A percentile compares a stretch with the other conserved stretches of the same genome.
Evolutionary conservation across 2,329 filamentous ascomycete genomes (phyloP).

Genomic region (Leptoxyphium fumago): DNA sequence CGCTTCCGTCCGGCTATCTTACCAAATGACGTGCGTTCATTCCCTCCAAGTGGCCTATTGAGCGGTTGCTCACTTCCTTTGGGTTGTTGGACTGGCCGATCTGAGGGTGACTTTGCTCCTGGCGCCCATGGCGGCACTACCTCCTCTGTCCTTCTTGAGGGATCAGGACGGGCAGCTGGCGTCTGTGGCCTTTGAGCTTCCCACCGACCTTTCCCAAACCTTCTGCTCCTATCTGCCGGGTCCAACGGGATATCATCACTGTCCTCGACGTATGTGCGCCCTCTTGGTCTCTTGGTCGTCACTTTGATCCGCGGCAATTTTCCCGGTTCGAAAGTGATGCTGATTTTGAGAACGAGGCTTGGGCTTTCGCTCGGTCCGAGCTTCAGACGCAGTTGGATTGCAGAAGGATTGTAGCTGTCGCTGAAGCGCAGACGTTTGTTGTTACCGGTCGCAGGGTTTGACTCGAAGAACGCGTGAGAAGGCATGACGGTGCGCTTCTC

Average conservation of each 20-base stretch:
- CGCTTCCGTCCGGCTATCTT: no score
- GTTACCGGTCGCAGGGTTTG: not conserved
- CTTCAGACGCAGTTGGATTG: conserved; percentile 13
- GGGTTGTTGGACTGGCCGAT: no score
- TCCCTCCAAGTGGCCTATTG: no score
- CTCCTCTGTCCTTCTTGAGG: no score
- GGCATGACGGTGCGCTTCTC: not conserved
- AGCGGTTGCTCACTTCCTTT: no score
- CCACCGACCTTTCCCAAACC: no score
- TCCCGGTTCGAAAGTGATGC: conserved; percentile 14
- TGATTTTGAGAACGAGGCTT: conserved; percentile 16
- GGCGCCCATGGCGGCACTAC: no score
- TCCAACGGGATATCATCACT: not conserved
- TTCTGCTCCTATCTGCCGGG: not conserved
- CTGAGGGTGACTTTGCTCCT: no score
- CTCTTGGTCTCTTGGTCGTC: conserved; percentile 11
- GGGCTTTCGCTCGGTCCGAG: conserved; percentile 13
- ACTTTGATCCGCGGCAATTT: conserved; percentile 16
- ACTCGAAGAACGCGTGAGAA: not conserved
- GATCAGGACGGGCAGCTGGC: no score
- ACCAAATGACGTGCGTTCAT: no score
- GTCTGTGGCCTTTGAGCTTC: no score
- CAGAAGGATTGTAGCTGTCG: conserved; percentile 13
- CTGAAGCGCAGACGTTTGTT: conserved; percentile 11
- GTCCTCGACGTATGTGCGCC: conserved; percentile 2